Percentiles rank a stretch among this genome's conserved stretches.
phyloP scores from a whole-genome alignment of 202 grass and related monocot species.

The Panicum hallii region DNA sequence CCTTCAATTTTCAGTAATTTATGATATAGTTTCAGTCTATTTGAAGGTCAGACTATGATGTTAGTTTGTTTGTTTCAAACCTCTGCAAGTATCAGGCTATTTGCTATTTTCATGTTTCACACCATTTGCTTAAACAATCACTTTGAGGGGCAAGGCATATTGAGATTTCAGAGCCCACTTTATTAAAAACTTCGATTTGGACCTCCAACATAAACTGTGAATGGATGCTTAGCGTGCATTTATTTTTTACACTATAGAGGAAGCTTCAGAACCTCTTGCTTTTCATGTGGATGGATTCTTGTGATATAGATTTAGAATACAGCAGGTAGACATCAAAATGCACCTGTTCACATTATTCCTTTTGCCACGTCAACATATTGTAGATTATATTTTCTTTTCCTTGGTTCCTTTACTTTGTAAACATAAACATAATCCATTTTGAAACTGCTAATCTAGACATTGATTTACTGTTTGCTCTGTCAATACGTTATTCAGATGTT shows the following conservation, averaged over 20 bases:
- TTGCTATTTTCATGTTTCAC: not conserved
- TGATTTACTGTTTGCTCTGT: not conserved
- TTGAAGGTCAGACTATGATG: not conserved
- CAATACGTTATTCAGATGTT: not conserved
- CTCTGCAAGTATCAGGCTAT: not conserved
- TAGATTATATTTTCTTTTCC: not conserved
- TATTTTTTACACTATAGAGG: not conserved
- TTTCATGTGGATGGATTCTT: not conserved
- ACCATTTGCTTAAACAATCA: not conserved
- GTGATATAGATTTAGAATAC: not conserved
- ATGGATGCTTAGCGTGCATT: not conserved
- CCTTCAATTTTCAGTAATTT: conserved; percentile 9
- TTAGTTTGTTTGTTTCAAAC: conserved; percentile 19
- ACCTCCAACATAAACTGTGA: not conserved
- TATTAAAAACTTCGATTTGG: too few species aligned
- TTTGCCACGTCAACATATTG: not conserved
- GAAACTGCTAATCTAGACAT: not conserved
- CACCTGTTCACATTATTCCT: conserved; percentile 18
- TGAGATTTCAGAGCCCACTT: too few species aligned
- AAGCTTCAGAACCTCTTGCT: not conserved
- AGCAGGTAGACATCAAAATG: conserved; percentile 12
- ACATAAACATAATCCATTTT: not conserved
- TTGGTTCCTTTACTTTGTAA: not conserved
- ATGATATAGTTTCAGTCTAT: not conserved
- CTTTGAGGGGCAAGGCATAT: too few species aligned